phyloP scores from a whole-genome alignment of 2,329 filamentous ascomycete species.

The Talaromyces sp. region DNA sequence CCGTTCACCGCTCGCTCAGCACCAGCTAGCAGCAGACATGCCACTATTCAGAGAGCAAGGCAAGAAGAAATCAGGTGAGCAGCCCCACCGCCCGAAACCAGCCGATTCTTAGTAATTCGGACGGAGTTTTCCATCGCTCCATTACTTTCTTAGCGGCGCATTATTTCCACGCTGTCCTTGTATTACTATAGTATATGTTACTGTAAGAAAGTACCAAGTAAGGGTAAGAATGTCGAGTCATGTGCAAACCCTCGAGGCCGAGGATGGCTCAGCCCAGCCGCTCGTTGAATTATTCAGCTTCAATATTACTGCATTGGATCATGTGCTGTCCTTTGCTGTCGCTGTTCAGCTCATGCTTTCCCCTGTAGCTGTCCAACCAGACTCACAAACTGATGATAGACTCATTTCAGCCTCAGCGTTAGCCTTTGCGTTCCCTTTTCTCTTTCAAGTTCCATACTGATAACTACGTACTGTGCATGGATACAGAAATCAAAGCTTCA shows the following conservation, averaged over 20 bases:
- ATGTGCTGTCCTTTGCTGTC: background rate
- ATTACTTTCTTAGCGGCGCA: background rate
- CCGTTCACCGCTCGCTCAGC: background rate
- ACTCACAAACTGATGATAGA: background rate
- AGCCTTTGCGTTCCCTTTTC: background rate
- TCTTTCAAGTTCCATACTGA: background rate
- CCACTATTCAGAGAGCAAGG: background rate
- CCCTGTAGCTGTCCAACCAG: background rate
- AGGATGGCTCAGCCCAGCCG: background rate
- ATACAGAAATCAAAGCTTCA: constrained; percentile 4
- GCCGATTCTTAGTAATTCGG: background rate
- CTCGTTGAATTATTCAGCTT: background rate
- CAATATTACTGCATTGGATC: background rate
- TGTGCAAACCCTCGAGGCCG: background rate
- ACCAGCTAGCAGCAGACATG: background rate
- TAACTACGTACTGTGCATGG: background rate
- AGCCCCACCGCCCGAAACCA: background rate
- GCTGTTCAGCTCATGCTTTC: background rate
- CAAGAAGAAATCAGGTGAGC: background rate
- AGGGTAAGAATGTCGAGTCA: background rate
- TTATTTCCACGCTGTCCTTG: background rate
- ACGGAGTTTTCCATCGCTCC: background rate
- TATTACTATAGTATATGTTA: too few species aligned
- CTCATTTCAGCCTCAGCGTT: background rate
- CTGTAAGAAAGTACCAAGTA: background rate